phyloP scores from a whole-genome alignment of 306 rosid genomes.

The Quercus suber region DNA sequence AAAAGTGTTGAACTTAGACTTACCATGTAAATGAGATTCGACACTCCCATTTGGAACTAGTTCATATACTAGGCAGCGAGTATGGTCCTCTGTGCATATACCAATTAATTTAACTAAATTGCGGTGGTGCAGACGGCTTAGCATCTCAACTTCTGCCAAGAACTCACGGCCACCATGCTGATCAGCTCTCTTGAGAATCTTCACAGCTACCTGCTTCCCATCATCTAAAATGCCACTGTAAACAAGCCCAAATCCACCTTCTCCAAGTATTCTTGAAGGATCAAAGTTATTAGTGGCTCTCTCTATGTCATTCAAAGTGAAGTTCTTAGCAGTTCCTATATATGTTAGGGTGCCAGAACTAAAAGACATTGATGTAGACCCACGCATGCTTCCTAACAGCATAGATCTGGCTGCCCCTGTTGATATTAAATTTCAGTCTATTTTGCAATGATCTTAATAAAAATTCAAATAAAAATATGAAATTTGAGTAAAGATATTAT shows the following conservation, averaged over 20 bases:
- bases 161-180: constrained; percentile 86
- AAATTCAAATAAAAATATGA: neutral
- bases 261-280: constrained; percentile 84
- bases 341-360: constrained; percentile 55
- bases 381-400: constrained; percentile 33
- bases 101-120: constrained; percentile 86
- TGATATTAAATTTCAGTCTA: constrained; percentile 6
- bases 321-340: constrained; percentile 74
- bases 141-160: constrained; percentile 98
- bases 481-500: neutral
- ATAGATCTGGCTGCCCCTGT: constrained; percentile 41
- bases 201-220: constrained; percentile 90
- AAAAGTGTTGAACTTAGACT: constrained; percentile 5
- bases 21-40: constrained; percentile 95
- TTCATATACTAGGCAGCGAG: constrained; percentile 91
- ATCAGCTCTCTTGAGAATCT: constrained; percentile 86
- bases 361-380: constrained; percentile 50
- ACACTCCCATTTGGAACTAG: constrained; percentile 96
- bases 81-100: constrained; percentile 72
- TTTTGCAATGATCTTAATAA: neutral
- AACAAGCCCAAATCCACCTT: constrained; percentile 97
- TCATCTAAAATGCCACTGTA: constrained; percentile 70
- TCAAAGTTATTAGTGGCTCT: constrained; percentile 79
- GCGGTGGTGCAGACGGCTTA: constrained; percentile 92
- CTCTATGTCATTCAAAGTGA: constrained; percentile 66